Evolutionary conservation across 1,139 yeast genomes (phyloP), one percentile per base, ranked within the genome.

Genomic region (Yamadazyma atmosphaerica): DNA sequence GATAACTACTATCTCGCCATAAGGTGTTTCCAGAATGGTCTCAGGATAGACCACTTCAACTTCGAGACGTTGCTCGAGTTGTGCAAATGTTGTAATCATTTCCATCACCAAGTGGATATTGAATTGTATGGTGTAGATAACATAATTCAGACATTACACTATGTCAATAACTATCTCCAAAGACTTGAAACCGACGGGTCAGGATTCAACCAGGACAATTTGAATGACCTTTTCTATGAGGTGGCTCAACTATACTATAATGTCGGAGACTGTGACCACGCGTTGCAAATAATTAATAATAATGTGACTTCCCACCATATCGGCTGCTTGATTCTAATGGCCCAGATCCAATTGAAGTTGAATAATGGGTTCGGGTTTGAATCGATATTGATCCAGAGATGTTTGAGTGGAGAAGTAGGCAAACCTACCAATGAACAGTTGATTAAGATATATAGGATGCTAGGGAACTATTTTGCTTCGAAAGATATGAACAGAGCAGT

Each of bases 1-100:
- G 42, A 40, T 16, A 24, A 38, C 27, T 33, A 33, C 14, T 19
- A 35, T 11, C 6, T 35, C 1, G 31, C 45, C 10, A 39, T 39
- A 11, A 17, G n/a, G 18, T 41, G 45, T 23, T 41, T 41, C 24
- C 39, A 45, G 14, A 37, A 35, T 14, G 28, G 39, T 3, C 23
- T 45, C 4, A 35, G 34, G 31, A 29, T 29, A 24, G 35, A 36
- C 23, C 32, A 33, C 2, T 33, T 23, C 17, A 33, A 43, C 19
- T 16, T 32, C 14, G 15, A 32, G 8, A 33, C 36, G 2, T 19
- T 41, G 4, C 15, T 41, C 2, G 36, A 33, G 18, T 28, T 39
- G 5, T 19, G 40, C 4, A 19, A 27, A 15, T 36, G 41, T 17
- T 39, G 43, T 33, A 21, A 28, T 13, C 24, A 33, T 24, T 40